phyloP scores from a whole-genome alignment of 2,329 filamentous ascomycete species.

The Trichoderma lentiforme region DNA sequence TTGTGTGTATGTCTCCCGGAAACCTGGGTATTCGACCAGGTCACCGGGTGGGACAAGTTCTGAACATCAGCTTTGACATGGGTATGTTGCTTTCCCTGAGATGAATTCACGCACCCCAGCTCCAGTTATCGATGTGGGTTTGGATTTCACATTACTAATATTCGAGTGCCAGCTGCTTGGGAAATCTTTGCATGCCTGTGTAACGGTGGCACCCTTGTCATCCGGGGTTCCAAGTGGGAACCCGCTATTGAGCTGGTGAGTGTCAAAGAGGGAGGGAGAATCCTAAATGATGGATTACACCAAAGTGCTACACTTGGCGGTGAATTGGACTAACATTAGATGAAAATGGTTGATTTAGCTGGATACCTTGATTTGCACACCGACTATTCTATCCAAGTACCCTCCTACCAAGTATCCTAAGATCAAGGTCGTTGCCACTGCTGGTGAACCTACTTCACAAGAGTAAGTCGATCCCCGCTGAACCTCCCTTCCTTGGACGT shows the following conservation, averaged over 20 bases:
- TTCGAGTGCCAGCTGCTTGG: slow-evolving; percentile 49
- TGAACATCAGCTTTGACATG: slow-evolving; percentile 61
- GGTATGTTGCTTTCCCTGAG: slow-evolving; percentile 37
- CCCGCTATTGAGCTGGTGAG: slow-evolving; percentile 44
- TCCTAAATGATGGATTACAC: not conserved
- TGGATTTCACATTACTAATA: slow-evolving; percentile 14
- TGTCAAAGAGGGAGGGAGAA: not conserved
- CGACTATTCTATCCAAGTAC: slow-evolving; percentile 52
- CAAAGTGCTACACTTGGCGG: not conserved
- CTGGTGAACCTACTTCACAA: slow-evolving; percentile 52
- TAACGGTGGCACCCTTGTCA: slow-evolving; percentile 55
- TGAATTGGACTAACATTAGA: not conserved
- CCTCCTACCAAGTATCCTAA: slow-evolving; percentile 45
- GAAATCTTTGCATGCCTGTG: slow-evolving; percentile 56
- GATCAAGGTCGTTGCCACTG: slow-evolving; percentile 51
- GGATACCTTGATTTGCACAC: slow-evolving; percentile 54
- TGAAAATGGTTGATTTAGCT: slow-evolving; percentile 32
- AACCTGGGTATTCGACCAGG: slow-evolving; percentile 49
- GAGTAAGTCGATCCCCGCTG: slow-evolving; percentile 31
- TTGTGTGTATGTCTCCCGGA: slow-evolving; percentile 49
- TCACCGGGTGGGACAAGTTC: slow-evolving; percentile 51
- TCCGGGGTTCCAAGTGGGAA: slow-evolving; percentile 50
- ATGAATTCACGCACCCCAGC: not conserved
- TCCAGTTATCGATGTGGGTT: slow-evolving; percentile 17
- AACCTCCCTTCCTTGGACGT: not conserved